Conservation (phyloP, 345 rosid genomes). For the Diplotaxis tenuifolia region DNA sequence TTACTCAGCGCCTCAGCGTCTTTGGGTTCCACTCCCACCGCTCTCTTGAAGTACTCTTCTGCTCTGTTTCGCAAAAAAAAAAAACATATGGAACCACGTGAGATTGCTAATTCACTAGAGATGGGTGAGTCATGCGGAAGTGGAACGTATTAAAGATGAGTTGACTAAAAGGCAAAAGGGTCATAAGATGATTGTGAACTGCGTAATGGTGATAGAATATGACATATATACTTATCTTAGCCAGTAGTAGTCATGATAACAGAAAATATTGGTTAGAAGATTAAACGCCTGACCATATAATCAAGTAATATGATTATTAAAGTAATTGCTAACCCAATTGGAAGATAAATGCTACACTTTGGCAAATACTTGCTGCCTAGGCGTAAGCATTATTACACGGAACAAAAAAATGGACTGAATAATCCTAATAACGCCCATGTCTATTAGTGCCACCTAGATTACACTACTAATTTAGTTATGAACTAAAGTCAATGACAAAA, state of each 20-base stretch:
- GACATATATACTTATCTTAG: constrained; percentile 2
- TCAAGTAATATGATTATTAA: not conserved
- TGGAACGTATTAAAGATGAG: constrained; percentile 9
- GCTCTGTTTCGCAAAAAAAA: constrained; percentile 51
- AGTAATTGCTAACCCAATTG: not conserved
- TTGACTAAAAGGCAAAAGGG: not conserved
- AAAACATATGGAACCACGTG: constrained; percentile 7
- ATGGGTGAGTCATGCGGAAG: not conserved
- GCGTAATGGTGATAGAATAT: not conserved
- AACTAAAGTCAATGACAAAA: constrained; percentile 5
- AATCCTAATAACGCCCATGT: too few species aligned
- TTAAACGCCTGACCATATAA: not conserved
- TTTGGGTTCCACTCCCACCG: constrained; percentile 53
- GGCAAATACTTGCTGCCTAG: not conserved
- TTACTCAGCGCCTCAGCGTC: constrained; percentile 82
- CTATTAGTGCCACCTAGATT: not conserved
- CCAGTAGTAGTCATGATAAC: not conserved
- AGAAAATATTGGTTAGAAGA: not conserved
- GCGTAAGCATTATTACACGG: too few species aligned
- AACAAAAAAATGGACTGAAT: too few species aligned
- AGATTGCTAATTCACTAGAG: not conserved
- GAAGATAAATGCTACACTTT: not conserved
- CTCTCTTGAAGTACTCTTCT: constrained; percentile 77
- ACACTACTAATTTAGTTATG: not conserved
- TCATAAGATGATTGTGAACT: constrained; percentile 8